Evolutionary conservation across 108 stramenopile genomes (phyloP).

Genomic region (Seminavis robusta): DNA sequence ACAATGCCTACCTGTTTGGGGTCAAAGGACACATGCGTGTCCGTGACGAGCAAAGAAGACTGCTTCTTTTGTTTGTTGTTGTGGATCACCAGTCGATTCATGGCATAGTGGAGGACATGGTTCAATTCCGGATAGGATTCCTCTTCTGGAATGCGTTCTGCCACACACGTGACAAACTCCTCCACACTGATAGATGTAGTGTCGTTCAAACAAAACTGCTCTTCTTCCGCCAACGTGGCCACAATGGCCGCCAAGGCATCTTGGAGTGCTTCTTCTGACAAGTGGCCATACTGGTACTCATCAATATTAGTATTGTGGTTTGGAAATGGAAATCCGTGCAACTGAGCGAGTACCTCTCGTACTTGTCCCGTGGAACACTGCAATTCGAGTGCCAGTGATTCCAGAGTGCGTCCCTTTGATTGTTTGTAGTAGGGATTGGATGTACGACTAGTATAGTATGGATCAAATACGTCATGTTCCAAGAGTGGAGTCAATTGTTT

Average conservation of each 20-base stretch:
- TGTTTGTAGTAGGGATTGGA: not conserved
- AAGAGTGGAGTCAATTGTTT: conserved; percentile 1
- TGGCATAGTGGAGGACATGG: too few species aligned
- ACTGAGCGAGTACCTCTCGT: not conserved
- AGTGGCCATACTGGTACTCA: not conserved
- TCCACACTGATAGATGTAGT: too few species aligned
- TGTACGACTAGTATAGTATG: not conserved
- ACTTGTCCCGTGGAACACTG: conserved; percentile 3
- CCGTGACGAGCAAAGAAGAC: too few species aligned
- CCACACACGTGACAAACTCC: too few species aligned
- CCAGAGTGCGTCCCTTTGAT: conserved; percentile 2
- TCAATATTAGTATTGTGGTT: not conserved
- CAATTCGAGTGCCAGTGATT: conserved; percentile 6
- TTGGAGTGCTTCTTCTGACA: conserved; percentile 17
- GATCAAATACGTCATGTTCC: not conserved
- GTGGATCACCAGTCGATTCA: too few species aligned
- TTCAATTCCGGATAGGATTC: too few species aligned
- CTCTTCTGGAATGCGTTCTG: too few species aligned
- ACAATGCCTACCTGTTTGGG: too few species aligned
- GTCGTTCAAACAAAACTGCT: conserved; percentile 8
- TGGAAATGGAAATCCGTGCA: conserved; percentile 4
- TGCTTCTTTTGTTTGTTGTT: too few species aligned
- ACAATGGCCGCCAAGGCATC: conserved; percentile 9
- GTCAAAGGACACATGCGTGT: too few species aligned
- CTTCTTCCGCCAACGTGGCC: conserved; percentile 17